Base-by-base conservation (phyloP, 1,284 basidiomycete species). In the Rhodotorula sp. region DNA sequence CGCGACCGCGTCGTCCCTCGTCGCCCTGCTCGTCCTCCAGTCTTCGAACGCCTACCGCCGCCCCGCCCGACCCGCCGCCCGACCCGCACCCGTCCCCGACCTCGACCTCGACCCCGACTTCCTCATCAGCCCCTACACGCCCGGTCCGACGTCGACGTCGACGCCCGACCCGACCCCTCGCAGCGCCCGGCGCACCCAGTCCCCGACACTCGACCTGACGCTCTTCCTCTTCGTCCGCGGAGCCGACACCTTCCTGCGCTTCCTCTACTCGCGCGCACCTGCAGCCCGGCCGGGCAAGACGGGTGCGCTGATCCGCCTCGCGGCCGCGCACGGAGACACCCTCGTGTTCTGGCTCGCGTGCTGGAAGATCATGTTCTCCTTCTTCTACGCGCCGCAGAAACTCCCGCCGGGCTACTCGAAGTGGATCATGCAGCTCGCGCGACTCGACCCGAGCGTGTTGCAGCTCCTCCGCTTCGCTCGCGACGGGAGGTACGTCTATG, bases 121-220 rank as follows among this genome's bases (percentile, higher is more conserved):
- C 40, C 46, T 63, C 44, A 62, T 65, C 22, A 47, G 60, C 22
- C 61, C 66, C 22, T 66, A 64, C 46, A 30, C 57, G 10, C 52
- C 61, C 34, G 37, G 53, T 7, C 48, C 31, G 5, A 20, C 46
- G 28, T 46, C 31, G 5, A 20, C 46, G 28, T 46, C 46, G 30
- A 52, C 56, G 10, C 24, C 30, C 9, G 26, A 28, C 37, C 31
- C 22, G n/a, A 24, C 40, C 40, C 40, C 40, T 7, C 26, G 47
- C 31, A 48, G 28, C 31, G 9, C 34, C 3, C 59, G 37, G 22
- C 13, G 47, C 6, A 20, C 22, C 26, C 69, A 70, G 53, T 77
- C 76, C 20, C 77, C 79, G 0, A 81, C 80, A 3, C 77, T 81
- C 64, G 80, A 81, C 65, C 68, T 81, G 28, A 81, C 81, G 9